Percentiles rank a stretch among this genome's conserved stretches.
phyloP scores from a whole-genome alignment of 2,329 filamentous ascomycete species.

The Sporothrix dimorphospora region DNA sequence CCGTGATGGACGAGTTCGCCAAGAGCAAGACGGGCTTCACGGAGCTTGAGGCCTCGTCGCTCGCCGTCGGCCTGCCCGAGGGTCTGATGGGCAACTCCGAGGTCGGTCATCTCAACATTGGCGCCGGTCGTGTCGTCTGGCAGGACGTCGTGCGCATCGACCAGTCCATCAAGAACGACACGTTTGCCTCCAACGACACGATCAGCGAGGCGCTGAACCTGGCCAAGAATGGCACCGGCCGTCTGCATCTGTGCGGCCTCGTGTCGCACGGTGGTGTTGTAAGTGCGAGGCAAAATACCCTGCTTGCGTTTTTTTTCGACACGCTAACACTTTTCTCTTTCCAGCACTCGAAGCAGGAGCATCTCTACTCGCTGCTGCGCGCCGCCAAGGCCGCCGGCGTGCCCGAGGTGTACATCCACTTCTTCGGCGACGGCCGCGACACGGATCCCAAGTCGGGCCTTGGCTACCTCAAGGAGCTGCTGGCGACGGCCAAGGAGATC shows the following conservation, averaged over 20 bases:
- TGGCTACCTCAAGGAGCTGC: conserved; percentile 83
- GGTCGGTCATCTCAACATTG: conserved; percentile 98
- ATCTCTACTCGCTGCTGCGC: conserved; percentile 83
- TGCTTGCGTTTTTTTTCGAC: neutral
- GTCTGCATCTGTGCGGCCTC: conserved; percentile 88
- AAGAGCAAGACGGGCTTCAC: conserved; percentile 82
- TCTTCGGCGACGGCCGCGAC: conserved; percentile 97
- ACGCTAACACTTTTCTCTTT: neutral
- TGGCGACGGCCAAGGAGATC: conserved; percentile 80
- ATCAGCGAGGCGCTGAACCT: conserved; percentile 76
- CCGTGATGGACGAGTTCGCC: conserved; percentile 91
- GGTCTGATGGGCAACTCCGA: conserved; percentile 99
- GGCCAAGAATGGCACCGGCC: conserved; percentile 85
- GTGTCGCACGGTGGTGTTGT: conserved; percentile 93
- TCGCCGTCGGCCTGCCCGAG: conserved; percentile 93
- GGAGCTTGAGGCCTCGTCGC: conserved; percentile 91
- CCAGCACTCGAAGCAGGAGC: conserved; percentile 92
- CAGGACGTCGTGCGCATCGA: conserved; percentile 98
- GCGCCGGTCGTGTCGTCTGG: conserved; percentile 96
- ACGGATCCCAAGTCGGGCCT: conserved; percentile 94
- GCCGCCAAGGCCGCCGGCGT: conserved; percentile 87
- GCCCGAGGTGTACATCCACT: conserved; percentile 95
- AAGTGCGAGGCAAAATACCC: conserved; percentile 30
- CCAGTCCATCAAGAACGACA: conserved; percentile 82
- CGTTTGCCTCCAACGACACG: conserved; percentile 74